Conservation (phyloP, 164 flowering plant species). For the Berberis thunbergii region DNA sequence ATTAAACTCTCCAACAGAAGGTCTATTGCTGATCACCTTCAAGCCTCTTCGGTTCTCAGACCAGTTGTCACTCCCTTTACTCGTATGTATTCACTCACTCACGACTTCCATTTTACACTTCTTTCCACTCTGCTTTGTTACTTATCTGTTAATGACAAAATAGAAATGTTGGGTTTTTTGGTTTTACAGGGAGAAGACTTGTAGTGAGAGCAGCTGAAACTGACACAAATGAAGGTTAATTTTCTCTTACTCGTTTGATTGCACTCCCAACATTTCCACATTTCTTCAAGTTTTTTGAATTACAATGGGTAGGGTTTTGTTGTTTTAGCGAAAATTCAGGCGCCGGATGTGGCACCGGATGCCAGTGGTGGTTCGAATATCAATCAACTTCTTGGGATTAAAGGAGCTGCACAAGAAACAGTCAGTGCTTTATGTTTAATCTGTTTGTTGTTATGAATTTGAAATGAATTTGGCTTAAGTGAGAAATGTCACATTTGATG, state of each 20-base stretch:
- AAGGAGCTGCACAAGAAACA: constrained; percentile 91
- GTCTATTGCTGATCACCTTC: constrained; percentile 4
- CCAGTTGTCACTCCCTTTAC: constrained; percentile 28
- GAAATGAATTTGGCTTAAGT: background rate
- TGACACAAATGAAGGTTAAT: constrained; percentile 54
- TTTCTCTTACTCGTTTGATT: background rate
- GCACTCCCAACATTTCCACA: too few species aligned
- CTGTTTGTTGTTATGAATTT: background rate
- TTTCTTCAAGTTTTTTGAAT: too few species aligned
- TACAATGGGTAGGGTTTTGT: background rate
- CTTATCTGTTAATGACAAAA: background rate
- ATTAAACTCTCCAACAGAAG: constrained; percentile 15
- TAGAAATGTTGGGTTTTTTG: background rate
- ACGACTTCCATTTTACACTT: background rate
- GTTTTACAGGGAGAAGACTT: constrained; percentile 36
- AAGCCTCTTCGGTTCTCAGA: constrained; percentile 9
- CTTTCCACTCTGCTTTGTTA: background rate
- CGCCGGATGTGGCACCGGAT: constrained; percentile 67
- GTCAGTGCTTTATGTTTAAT: constrained; percentile 10
- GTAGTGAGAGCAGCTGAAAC: constrained; percentile 61
- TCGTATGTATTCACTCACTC: constrained; percentile 18
- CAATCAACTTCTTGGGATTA: constrained; percentile 94
- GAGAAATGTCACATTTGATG: too few species aligned
- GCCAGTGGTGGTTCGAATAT: constrained; percentile 50
- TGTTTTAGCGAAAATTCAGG: constrained; percentile 31